Percentiles rank a stretch among this genome's conserved stretches.
Evolutionary conservation across 2,329 filamentous ascomycete species (phyloP).

Genomic region (Epichloe glyceriae): DNA sequence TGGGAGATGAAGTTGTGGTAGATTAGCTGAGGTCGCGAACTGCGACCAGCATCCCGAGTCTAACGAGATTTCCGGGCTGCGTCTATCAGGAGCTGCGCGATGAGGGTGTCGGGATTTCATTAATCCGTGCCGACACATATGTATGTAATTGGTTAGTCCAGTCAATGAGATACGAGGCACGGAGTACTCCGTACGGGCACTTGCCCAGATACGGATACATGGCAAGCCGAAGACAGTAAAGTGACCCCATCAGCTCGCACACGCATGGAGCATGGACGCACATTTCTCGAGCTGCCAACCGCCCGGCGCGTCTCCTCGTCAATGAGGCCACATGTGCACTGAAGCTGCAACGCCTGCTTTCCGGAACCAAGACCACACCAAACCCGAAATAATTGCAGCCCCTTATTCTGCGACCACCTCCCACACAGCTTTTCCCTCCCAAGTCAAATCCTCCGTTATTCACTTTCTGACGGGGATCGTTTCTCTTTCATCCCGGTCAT

Average conservation of each 20-base stretch:
- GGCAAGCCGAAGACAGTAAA: no score
- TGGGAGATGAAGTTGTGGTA: slow-evolving; percentile 3
- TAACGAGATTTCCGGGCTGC: not conserved
- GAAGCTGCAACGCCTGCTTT: not conserved
- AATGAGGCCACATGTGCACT: slow-evolving; percentile 5
- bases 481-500: slow-evolving; percentile 5
- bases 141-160: no score
- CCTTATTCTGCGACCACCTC: slow-evolving; percentile 5
- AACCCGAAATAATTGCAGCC: not conserved
- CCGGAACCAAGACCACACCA: not conserved
- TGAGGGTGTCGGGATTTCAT: not conserved
- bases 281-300: not conserved
- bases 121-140: not conserved
- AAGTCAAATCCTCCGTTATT: slow-evolving; percentile 5
- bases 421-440: slow-evolving; percentile 9
- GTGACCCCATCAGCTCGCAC: no score
- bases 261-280: no score
- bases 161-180: no score
- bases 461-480: not conserved
- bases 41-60: not conserved
- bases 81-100: not conserved
- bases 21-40: not conserved
- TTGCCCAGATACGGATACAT: no score
- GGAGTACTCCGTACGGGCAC: no score
- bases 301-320: not conserved